phyloP scores from a whole-genome alignment of 257 asterid species.

The Cynanchum wilfordii region DNA sequence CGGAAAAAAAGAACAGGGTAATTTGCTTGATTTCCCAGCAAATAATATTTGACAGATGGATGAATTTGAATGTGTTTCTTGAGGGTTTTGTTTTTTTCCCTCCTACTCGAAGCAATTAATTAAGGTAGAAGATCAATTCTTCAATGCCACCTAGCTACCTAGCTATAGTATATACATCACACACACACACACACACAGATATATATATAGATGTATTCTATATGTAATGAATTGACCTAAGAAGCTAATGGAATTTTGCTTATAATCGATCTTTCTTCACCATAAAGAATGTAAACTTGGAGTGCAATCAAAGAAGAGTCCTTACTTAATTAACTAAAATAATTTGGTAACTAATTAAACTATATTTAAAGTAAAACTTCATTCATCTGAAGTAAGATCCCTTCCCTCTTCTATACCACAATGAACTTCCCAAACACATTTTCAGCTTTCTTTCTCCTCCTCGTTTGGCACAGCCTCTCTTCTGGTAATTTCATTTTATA shows the following conservation, averaged over 20 bases:
- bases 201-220: not conserved
- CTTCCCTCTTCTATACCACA: not conserved
- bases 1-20: not conserved
- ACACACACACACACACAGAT: too few species aligned
- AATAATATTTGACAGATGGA: not conserved
- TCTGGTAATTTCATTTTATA: constrained; percentile 45
- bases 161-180: too few species aligned
- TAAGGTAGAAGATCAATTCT: constrained; percentile 12
- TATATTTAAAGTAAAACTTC: not conserved
- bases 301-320: constrained; percentile 52
- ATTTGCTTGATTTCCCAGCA: not conserved
- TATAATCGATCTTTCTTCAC: constrained; percentile 26
- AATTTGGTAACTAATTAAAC: not conserved
- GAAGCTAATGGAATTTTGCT: not conserved
- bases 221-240: not conserved
- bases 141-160: constrained; percentile 8
- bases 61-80: not conserved
- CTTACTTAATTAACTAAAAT: not conserved
- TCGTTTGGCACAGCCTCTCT: constrained; percentile 24
- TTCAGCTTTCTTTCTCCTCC: constrained; percentile 18
- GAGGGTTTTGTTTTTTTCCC: constrained; percentile 6
- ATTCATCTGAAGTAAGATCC: not conserved
- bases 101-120: constrained; percentile 19
- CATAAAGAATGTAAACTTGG: constrained; percentile 44
- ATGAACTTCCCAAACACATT: constrained; percentile 31